A percentile compares a stretch with the other conserved stretches of the same genome.
phyloP scores from a whole-genome alignment of 2,329 filamentous ascomycete species.

The Pseudogymnoascus sp. region DNA sequence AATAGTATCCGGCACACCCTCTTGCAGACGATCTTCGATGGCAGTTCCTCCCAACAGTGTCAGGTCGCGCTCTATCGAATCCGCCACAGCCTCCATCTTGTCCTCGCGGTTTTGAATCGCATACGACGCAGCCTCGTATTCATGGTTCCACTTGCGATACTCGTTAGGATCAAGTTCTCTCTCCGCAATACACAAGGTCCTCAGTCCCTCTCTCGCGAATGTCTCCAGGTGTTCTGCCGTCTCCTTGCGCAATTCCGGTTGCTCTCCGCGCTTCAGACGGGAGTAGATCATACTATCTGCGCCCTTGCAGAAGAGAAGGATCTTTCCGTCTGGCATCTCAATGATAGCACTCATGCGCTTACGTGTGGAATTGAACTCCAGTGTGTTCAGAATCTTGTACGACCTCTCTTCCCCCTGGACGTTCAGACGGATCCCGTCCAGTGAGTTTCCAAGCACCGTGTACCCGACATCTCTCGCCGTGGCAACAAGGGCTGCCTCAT shows the following conservation, averaged over 20 bases:
- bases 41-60: slow-evolving; percentile 86
- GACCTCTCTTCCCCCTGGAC: slow-evolving; percentile 76
- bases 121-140: slow-evolving; percentile 79
- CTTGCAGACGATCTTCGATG: slow-evolving; percentile 93
- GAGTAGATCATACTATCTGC: slow-evolving; percentile 97
- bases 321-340: slow-evolving; percentile 82
- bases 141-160: slow-evolving; percentile 74
- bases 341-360: slow-evolving; percentile 98
- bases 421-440: slow-evolving; percentile 77
- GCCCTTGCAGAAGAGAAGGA: slow-evolving; percentile 92
- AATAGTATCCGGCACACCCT: slow-evolving; percentile 94
- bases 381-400: slow-evolving; percentile 83
- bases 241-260: slow-evolving; percentile 68
- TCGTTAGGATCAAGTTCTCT: slow-evolving; percentile 72
- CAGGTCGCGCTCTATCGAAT: slow-evolving; percentile 83
- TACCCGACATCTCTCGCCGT: slow-evolving; percentile 94
- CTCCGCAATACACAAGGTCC: slow-evolving; percentile 89
- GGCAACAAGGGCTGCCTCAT: slow-evolving; percentile 91
- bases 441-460: slow-evolving; percentile 73
- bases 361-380: slow-evolving; percentile 94
- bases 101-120: slow-evolving; percentile 82
- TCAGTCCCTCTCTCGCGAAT: slow-evolving; percentile 89
- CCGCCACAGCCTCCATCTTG: slow-evolving; percentile 82
- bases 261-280: slow-evolving; percentile 74
- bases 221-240: slow-evolving; percentile 96